A percentile compares a stretch with the other conserved stretches of the same genome.
Evolutionary conservation across 768 basidiomycete genomes (phyloP).

Genomic region (Mycena haematopus): DNA sequence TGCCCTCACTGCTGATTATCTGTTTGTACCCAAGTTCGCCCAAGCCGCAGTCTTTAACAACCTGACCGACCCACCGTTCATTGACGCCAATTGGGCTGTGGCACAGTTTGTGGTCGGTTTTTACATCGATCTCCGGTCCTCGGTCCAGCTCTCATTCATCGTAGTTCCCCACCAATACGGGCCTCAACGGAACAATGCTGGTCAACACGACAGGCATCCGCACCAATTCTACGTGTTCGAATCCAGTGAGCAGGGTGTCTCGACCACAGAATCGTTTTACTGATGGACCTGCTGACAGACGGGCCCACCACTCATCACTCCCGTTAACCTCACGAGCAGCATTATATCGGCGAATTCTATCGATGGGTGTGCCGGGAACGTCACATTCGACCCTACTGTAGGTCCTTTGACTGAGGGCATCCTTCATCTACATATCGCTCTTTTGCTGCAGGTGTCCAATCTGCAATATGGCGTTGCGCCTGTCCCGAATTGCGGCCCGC

Average conservation of each 20-base stretch:
- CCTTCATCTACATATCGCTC: background rate
- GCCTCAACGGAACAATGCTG: slow-evolving; percentile 47
- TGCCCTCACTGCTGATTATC: background rate
- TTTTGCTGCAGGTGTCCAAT: slow-evolving; percentile 31
- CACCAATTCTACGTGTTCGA: slow-evolving; percentile 43
- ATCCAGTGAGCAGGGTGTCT: slow-evolving; percentile 17
- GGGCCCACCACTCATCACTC: slow-evolving; percentile 1
- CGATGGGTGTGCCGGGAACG: slow-evolving; percentile 41
- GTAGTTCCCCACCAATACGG: slow-evolving; percentile 39
- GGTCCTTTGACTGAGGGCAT: background rate
- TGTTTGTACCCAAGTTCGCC: slow-evolving; percentile 25
- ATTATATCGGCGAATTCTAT: slow-evolving; percentile 40
- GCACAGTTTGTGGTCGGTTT: slow-evolving; percentile 38
- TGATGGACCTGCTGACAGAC: slow-evolving; percentile 10
- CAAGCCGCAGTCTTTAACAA: slow-evolving; percentile 37
- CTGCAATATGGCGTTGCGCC: slow-evolving; percentile 47
- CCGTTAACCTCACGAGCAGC: slow-evolving; percentile 14
- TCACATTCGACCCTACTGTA: slow-evolving; percentile 37
- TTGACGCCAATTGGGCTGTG: slow-evolving; percentile 45
- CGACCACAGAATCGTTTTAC: slow-evolving; percentile 22
- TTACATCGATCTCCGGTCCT: background rate
- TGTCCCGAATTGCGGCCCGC: slow-evolving; percentile 36
- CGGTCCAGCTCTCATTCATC: background rate
- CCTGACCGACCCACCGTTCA: slow-evolving; percentile 52
- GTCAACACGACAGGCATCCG: slow-evolving; percentile 47